phyloP scores from a whole-genome alignment of 2,329 filamentous ascomycete genomes.

The Aquanectria penicillioides region DNA sequence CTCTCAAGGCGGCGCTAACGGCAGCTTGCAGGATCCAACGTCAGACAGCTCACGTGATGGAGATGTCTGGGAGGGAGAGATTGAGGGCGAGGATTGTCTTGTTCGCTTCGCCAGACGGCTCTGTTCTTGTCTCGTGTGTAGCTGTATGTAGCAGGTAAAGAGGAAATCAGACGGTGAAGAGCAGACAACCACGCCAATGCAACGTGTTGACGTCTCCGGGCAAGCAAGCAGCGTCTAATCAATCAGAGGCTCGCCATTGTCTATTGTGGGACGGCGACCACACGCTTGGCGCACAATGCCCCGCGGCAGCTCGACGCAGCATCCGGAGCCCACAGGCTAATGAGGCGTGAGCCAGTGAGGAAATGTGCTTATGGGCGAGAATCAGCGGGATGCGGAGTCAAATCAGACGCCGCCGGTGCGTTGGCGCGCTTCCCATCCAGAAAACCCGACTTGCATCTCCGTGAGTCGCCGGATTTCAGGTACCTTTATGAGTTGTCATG shows the following conservation, averaged over 20 bases:
- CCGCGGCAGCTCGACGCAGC: slow-evolving; percentile 10
- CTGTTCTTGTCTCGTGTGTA: background rate
- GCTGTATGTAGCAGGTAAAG: background rate
- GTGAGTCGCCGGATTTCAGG: too few relatives aligned
- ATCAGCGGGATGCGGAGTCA: background rate
- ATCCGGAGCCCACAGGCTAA: slow-evolving; percentile 17
- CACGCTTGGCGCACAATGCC: background rate
- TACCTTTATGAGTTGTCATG: too few relatives aligned
- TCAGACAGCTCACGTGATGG: slow-evolving; percentile 27
- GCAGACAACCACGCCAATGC: too few relatives aligned
- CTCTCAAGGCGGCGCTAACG: slow-evolving; percentile 13
- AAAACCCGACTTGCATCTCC: background rate
- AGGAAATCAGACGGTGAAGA: background rate
- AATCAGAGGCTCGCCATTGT: slow-evolving; percentile 20
- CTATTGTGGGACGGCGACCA: slow-evolving; percentile 13
- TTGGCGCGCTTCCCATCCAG: slow-evolving; percentile 3
- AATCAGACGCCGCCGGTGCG: slow-evolving; percentile 8
- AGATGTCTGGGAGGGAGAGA: background rate
- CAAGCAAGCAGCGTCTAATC: slow-evolving; percentile 1
- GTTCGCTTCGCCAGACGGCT: background rate
- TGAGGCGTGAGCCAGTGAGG: slow-evolving; percentile 8
- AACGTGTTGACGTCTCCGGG: slow-evolving; percentile 10
- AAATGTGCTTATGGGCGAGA: background rate
- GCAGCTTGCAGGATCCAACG: slow-evolving; percentile 20
- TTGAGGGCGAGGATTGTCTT: too few relatives aligned